Evolutionary conservation across 768 basidiomycete species (phyloP).

Genomic region (Lyophyllum decastes): DNA sequence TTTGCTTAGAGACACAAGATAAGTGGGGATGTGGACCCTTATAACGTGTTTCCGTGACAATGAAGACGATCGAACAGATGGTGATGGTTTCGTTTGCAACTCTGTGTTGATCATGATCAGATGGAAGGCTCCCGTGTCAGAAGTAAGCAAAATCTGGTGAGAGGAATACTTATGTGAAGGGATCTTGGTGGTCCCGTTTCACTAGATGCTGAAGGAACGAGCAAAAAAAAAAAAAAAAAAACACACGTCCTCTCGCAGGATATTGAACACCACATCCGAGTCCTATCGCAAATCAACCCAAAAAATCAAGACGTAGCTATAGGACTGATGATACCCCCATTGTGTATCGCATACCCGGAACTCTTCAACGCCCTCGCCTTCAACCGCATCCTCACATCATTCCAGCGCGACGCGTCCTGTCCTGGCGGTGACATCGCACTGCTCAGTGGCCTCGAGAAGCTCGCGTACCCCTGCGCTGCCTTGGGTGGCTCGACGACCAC

Average conservation of each 20-base stretch:
- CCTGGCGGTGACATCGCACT: background rate
- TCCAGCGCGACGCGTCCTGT: constrained; percentile 4
- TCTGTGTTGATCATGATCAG: too few species aligned
- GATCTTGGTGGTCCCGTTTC: too few species aligned
- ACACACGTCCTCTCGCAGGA: too few species aligned
- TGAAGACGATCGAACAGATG: background rate
- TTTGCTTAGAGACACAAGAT: background rate
- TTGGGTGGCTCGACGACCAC: background rate
- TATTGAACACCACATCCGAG: too few species aligned
- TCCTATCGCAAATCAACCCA: background rate
- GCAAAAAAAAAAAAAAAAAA: too few species aligned
- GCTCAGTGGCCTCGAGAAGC: constrained; percentile 6
- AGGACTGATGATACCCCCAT: constrained; percentile 19
- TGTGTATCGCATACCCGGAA: constrained; percentile 14
- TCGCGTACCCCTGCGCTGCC: background rate
- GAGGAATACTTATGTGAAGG: too few species aligned
- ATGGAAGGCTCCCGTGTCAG: too few species aligned
- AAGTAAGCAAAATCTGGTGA: too few species aligned
- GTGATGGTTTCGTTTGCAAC: background rate
- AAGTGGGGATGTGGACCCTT: background rate
- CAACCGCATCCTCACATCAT: constrained; percentile 11
- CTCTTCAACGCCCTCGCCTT: constrained; percentile 20
- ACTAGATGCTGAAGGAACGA: too few species aligned
- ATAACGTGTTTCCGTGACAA: background rate
- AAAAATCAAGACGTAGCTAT: background rate